These are phyloP conservation scores for Mucuna pruriens DNA, from an alignment of 306 rosid species.

Conservation along the genomic window DNA sequence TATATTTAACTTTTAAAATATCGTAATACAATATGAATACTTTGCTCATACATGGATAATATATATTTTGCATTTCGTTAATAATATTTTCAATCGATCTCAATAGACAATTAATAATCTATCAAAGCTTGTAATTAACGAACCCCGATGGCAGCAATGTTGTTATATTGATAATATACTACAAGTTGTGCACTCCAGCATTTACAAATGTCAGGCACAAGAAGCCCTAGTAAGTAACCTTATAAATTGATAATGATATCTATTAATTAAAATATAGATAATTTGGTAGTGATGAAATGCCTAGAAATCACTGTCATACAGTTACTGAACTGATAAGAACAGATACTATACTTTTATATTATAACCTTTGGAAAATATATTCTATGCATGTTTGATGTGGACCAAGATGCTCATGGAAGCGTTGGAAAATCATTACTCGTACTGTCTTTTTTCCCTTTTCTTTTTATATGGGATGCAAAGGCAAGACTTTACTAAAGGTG, in stretches of 20 bases:
- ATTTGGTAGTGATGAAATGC: conserved; percentile 35
- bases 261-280: conserved; percentile 31
- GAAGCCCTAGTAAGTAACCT: conserved; percentile 30
- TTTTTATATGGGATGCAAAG: conserved; percentile 51
- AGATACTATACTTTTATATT: conserved; percentile 34
- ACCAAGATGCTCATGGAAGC: conserved; percentile 54
- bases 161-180: conserved; percentile 15
- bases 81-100: background rate
- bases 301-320: conserved; percentile 39
- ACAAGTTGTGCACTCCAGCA: conserved; percentile 9
- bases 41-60: background rate
- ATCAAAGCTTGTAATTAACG: background rate
- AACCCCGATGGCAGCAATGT: background rate
- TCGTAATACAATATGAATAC: background rate
- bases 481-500: conserved; percentile 51
- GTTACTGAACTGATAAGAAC: conserved; percentile 41
- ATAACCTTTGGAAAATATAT: conserved; percentile 41
- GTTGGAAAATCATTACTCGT: conserved; percentile 44
- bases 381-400: conserved; percentile 50
- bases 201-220: conserved; percentile 41
- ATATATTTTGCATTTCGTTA: conserved; percentile 17
- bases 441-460: conserved; percentile 34
- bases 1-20: conserved; percentile 7
- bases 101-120: background rate
- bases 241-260: conserved; percentile 40